These are phyloP conservation scores for Tuber microsphaerosporum DNA, from an alignment of 495 filamentous ascomycete species.

Conservation along the genomic window DNA sequence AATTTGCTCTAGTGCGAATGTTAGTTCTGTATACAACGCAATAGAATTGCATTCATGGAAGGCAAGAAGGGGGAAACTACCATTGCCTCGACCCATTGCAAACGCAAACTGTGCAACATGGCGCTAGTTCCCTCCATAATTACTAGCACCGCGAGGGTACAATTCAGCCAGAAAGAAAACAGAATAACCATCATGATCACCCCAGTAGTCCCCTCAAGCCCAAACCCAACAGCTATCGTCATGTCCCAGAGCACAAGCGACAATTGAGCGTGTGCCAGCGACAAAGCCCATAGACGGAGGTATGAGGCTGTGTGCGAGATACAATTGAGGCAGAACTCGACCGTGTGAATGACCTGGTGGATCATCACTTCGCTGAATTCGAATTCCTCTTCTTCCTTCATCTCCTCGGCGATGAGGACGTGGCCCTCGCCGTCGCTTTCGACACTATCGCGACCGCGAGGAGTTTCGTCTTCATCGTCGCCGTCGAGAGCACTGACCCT, in stretches of 20 bases:
- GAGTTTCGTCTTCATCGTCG: conserved; percentile 59
- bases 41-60: neutral
- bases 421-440: conserved; percentile 78
- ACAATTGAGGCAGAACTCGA: conserved; percentile 98
- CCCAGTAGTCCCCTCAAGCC: conserved; percentile 57
- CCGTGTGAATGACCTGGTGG: conserved; percentile 97
- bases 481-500: conserved; percentile 78
- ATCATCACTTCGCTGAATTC: conserved; percentile 96
- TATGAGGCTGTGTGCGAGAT: conserved; percentile 98
- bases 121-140: conserved; percentile 83
- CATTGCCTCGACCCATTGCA: conserved; percentile 99
- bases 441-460: conserved; percentile 59
- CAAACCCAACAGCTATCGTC: conserved; percentile 75
- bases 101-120: conserved; percentile 87
- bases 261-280: conserved; percentile 94
- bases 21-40: conserved; percentile 13
- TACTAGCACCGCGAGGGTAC: conserved; percentile 52
- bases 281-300: conserved; percentile 95
- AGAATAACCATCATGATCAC: conserved; percentile 69
- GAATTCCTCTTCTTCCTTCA: conserved; percentile 87
- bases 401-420: conserved; percentile 84
- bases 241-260: conserved; percentile 93
- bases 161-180: conserved; percentile 81
- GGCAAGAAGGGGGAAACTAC: conserved; percentile 39
- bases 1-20: conserved; percentile 56